Base-by-base conservation (phyloP, 169 alveolate genomes). In the Eimeria brunetti region DNA sequence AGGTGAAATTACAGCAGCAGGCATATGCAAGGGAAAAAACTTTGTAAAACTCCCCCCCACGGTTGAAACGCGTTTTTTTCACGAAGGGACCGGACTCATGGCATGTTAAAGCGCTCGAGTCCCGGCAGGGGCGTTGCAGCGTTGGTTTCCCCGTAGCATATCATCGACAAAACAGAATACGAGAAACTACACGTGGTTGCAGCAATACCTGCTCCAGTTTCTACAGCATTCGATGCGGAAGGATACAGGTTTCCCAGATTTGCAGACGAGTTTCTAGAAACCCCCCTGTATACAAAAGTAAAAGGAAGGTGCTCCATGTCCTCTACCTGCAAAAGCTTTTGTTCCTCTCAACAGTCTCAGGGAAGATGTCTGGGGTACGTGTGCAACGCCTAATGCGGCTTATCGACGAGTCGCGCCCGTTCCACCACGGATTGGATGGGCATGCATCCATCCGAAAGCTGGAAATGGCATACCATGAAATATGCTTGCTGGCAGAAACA, bases 371-470 rank as follows among this genome's bases (percentile, higher is more conserved):
- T 16, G 93, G 64, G 64, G 93, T 64, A 64, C 93, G 93, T 75
- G 62, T 86, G 62, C 93, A 86, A 36, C 93, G 83, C 38, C 93
- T 86, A 44, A 71, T 86, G 62, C 78, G 93, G 51, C 93, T 86
- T 12, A 86, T 86, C 56, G 93, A 86, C 46, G 93, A 60, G 83
- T 86, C 83, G 46, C 93, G 93, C 36, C 93, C 93, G 24, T 41
- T 86, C 67, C 93, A 86, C 46, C 93, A 60, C 2, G 93, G 78
- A 64, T 86, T 83, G 41, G 81, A 86, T 33, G 67, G 83, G 30
- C 83, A 86, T 41, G 44, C 75, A 12, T n/a, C 93, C 83, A 27
- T 33, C 14, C 60, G 62, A 30, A 86, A 64, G 30, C 93, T 86
- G 8, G 93, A 86, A 86, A 60, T 86, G 67, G 93, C 93, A 41